Base-by-base conservation (phyloP, 2,329 filamentous ascomycete species). In the Epichloe uncinata region DNA sequence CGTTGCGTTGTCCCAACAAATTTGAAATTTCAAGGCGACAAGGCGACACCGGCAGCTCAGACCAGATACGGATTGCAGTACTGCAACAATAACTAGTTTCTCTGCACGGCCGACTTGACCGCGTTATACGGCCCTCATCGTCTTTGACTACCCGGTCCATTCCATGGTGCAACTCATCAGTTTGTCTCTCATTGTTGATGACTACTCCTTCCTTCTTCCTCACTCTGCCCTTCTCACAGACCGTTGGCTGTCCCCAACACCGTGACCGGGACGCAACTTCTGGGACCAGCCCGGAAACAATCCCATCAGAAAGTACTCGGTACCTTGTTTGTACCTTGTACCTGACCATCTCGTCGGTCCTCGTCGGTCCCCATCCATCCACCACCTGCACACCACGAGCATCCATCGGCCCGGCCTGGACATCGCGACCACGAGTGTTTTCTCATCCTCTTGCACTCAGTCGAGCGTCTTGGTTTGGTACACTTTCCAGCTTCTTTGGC, bases 241-340 rank as follows among this genome's bases (percentile, higher is more conserved):
- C 36, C 20, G 16, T 40, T 51, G 50, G 45, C 42, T 34, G 42
- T 30, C 30, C 30, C 46, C 46, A 48, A 38, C 42, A 11, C 38
- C 22, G 22, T 26, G 2, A 26, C 22, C 22, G 22, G 22, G 22
- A 26, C 7, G 22, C 22, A 26, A 26, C 22, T 26, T 26, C 22
- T 26, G 22, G 22, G 22, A 26, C 22, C 22, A 26, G 22, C 22
- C 2, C 6, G 22, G 22, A 8, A 26, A 26, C 22, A 2, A 8
- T 26, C 7, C 7, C 22, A 8, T 26, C 7, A 8, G 22, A 3
- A 26, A 26, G 22, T 26, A 26, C 22, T 26, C 22, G 7, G 22
- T 26, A 26, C 22, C 22, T 26, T 26, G 22, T 26, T 26, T 26
- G 22, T 26, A 26, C 22, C 22, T 26, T 26, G 22, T 3, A 26